These are phyloP conservation scores for Hanseniaspora thailandica DNA, from an alignment of 805 yeast genomes.

Conservation along the genomic window DNA sequence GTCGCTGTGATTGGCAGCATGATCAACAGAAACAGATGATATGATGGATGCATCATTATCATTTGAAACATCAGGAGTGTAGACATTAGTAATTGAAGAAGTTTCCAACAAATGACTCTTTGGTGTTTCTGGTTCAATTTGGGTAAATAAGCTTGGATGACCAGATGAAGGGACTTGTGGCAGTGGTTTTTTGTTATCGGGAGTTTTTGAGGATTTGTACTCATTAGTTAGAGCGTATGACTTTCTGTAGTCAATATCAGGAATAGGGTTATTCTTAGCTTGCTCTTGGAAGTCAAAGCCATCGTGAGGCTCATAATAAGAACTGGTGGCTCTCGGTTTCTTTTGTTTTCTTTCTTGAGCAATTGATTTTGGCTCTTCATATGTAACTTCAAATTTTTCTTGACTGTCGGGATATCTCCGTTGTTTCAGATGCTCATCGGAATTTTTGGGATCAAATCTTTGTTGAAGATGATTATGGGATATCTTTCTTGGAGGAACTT, in stretches of 20 bases:
- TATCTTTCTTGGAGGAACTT: neutral
- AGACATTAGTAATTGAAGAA: neutral
- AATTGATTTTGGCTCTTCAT: neutral
- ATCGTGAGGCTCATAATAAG: conserved; percentile 13
- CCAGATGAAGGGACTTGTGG: neutral
- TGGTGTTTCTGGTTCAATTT: neutral
- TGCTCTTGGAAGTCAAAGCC: neutral
- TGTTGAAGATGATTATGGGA: neutral
- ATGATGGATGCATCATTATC: neutral
- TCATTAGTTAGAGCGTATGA: conserved; percentile 12
- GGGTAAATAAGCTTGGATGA: neutral
- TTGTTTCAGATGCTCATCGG: neutral
- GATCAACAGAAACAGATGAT: neutral
- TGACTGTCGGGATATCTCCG: neutral
- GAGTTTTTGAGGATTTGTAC: neutral
- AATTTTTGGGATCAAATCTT: neutral
- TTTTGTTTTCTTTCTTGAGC: neutral
- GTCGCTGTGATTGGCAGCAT: neutral
- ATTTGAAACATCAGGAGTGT: neutral
- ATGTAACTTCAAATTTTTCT: neutral
- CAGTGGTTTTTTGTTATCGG: neutral
- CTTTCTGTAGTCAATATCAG: conserved; percentile 12
- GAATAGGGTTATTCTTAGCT: neutral
- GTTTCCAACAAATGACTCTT: neutral
- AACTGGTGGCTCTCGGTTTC: conserved; percentile 14